Conservation (phyloP, 441 rosid genomes). For the Gossypium aridum region DNA sequence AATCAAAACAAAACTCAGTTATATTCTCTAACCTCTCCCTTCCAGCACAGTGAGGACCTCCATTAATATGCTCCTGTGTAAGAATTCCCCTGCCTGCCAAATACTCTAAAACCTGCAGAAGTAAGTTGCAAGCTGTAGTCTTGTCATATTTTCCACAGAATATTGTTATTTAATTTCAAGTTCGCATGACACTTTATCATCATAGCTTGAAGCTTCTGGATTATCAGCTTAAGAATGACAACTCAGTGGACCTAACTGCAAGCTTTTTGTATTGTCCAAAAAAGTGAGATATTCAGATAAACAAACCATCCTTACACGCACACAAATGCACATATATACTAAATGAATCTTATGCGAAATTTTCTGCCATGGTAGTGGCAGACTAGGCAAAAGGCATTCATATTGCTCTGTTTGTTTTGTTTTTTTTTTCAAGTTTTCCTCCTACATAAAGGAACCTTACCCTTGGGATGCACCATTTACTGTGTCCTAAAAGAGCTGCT, state of each 20-base stretch:
- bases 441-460: not conserved
- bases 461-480: not conserved
- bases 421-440: not conserved
- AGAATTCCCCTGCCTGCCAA: constrained; percentile 79
- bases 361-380: not conserved
- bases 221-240: not conserved
- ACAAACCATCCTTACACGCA: not conserved
- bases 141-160: not conserved
- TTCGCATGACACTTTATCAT: not conserved
- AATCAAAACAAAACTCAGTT: constrained; percentile 5
- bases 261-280: not conserved
- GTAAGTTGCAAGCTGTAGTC: constrained; percentile 16
- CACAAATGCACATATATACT: not conserved
- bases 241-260: not conserved
- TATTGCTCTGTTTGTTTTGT: not conserved
- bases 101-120: constrained; percentile 81
- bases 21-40: constrained; percentile 65
- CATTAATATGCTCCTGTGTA: constrained; percentile 60
- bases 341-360: not conserved
- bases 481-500: not conserved
- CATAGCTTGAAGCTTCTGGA: constrained; percentile 1
- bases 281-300: not conserved
- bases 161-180: not conserved
- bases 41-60: constrained; percentile 85
- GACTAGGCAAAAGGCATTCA: not conserved